These are phyloP conservation scores for Lippia alba DNA, from an alignment of 305 asterid species.

Conservation along the genomic window DNA sequence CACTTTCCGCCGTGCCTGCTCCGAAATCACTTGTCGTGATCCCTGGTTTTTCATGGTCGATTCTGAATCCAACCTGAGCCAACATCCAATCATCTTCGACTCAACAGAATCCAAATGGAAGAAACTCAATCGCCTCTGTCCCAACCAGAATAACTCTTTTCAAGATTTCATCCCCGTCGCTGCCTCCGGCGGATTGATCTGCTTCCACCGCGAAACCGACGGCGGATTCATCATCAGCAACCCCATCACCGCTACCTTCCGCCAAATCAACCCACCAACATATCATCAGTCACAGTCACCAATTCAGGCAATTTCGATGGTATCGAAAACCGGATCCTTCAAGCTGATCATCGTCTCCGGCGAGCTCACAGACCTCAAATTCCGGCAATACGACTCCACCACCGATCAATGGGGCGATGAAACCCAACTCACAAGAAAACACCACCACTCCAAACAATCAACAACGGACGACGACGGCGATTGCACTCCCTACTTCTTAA, in stretches of 20 bases:
- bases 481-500: conserved; percentile 62
- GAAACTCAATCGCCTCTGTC: conserved; percentile 39
- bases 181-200: conserved; percentile 75
- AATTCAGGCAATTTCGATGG: conserved; percentile 68
- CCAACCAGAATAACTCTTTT: conserved; percentile 22
- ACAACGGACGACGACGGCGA: conserved; percentile 38
- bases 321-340: conserved; percentile 41
- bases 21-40: conserved; percentile 55
- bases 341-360: conserved; percentile 55
- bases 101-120: conserved; percentile 65
- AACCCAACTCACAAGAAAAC: conserved; percentile 34
- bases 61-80: conserved; percentile 34
- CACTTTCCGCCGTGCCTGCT: conserved; percentile 68
- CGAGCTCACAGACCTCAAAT: conserved; percentile 54
- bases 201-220: conserved; percentile 46
- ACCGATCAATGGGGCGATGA: conserved; percentile 58
- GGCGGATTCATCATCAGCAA: conserved; percentile 52
- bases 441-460: conserved; percentile 11
- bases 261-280: conserved; percentile 31
- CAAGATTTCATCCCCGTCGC: conserved; percentile 65
- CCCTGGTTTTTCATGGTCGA: conserved; percentile 87
- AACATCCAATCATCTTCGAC: conserved; percentile 57
- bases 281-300: conserved; percentile 23
- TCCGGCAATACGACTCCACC: conserved; percentile 49
- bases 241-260: conserved; percentile 56